These are phyloP conservation scores for Aureobasidium subglaciale DNA, from an alignment of 2,329 filamentous ascomycete species.

Conservation along the genomic window DNA sequence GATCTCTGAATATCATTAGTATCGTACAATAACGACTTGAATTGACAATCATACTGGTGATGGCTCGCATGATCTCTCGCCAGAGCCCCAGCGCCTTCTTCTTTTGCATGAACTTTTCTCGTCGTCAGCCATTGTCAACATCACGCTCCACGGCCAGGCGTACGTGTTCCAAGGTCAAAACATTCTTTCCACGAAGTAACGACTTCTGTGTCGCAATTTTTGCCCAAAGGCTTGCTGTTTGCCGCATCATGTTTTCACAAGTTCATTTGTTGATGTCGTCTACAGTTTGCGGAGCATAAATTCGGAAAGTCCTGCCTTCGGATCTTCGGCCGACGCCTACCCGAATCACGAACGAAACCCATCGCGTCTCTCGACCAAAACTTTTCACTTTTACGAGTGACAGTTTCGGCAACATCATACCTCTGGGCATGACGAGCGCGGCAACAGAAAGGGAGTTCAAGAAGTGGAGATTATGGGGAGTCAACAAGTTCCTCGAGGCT, in stretches of 20 bases:
- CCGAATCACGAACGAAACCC: constrained; percentile 10
- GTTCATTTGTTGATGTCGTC: constrained; percentile 5
- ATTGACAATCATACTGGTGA: constrained; percentile 24
- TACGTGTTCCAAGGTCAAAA: constrained; percentile 31
- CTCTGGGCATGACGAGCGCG: constrained; percentile 4
- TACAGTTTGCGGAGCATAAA: constrained; percentile 14
- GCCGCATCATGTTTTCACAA: not conserved
- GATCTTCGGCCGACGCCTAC: not conserved
- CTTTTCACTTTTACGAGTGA: not conserved
- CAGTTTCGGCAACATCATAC: not conserved
- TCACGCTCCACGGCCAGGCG: not conserved
- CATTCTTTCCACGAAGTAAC: constrained; percentile 24
- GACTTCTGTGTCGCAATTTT: constrained; percentile 26
- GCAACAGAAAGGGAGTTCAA: not conserved
- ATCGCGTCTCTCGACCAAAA: not conserved
- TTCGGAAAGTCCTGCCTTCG: constrained; percentile 3
- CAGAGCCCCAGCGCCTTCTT: constrained; percentile 41
- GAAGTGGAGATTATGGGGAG: constrained; percentile 8
- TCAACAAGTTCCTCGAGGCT: not conserved
- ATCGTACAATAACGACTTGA: not conserved
- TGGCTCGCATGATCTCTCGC: constrained; percentile 41
- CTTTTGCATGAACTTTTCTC: constrained; percentile 41
- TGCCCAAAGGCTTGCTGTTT: constrained; percentile 20
- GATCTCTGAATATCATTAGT: constrained; percentile 24
- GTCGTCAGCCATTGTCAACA: not conserved